These are phyloP conservation scores for Yueomyces sinensis DNA, from an alignment of 805 yeast species.

Conservation along the genomic window DNA sequence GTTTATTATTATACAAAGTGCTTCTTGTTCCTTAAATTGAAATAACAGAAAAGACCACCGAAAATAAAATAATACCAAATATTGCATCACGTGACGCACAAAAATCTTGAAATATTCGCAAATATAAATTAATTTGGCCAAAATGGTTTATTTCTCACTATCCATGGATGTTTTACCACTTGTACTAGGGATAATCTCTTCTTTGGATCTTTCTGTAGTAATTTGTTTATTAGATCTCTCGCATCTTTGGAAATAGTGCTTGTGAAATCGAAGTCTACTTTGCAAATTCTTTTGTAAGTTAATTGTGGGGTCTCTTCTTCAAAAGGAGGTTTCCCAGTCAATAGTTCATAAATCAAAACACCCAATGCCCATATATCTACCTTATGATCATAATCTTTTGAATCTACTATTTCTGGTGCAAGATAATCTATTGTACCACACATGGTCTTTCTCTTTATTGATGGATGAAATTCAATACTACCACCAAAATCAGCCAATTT, in stretches of 20 bases:
- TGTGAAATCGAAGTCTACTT: constrained; percentile 68
- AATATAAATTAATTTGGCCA: too few relatives aligned
- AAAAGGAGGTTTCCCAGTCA: constrained; percentile 86
- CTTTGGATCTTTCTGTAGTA: constrained; percentile 57
- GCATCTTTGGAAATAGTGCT: constrained; percentile 59
- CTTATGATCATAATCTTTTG: constrained; percentile 58
- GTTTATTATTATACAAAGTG: too few relatives aligned
- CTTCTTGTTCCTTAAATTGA: background rate
- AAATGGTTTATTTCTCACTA: constrained; percentile 41
- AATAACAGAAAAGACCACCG: too few relatives aligned
- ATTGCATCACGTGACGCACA: too few relatives aligned
- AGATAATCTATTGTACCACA: constrained; percentile 93
- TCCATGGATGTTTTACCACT: constrained; percentile 77
- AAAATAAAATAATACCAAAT: too few relatives aligned
- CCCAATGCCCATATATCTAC: constrained; percentile 95
- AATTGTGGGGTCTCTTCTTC: constrained; percentile 67
- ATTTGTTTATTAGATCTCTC: constrained; percentile 49
- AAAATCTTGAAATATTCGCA: too few relatives aligned
- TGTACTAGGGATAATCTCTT: constrained; percentile 48
- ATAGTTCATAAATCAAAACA: constrained; percentile 67
- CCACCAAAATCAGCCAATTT: constrained; percentile 94
- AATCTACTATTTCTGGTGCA: constrained; percentile 91
- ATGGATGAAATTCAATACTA: constrained; percentile 59
- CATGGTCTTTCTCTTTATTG: constrained; percentile 56
- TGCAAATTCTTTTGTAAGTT: constrained; percentile 69